Percentiles rank a stretch among this genome's conserved stretches.
Conservation (phyloP, 2,329 filamentous ascomycete species). For the Capronia americana region DNA sequence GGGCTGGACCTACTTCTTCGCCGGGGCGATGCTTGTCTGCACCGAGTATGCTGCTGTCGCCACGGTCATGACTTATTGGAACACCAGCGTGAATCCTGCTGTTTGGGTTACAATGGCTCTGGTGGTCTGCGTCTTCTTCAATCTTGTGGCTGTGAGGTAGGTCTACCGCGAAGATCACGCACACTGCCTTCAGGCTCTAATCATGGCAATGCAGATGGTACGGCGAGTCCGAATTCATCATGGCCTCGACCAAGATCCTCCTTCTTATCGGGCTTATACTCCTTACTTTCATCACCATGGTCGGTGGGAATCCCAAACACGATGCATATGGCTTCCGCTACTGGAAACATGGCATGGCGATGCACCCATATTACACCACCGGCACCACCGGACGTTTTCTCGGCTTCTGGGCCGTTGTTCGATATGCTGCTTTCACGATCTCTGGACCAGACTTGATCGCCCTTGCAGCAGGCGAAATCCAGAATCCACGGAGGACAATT, state of each 20-base stretch:
- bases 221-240: slow-evolving; percentile 75
- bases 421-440: slow-evolving; percentile 70
- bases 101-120: slow-evolving; percentile 53
- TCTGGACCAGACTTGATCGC: slow-evolving; percentile 69
- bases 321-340: slow-evolving; percentile 75
- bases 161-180: not conserved
- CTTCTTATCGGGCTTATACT: slow-evolving; percentile 71
- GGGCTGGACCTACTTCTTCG: slow-evolving; percentile 57
- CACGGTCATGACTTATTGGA: slow-evolving; percentile 56
- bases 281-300: slow-evolving; percentile 80
- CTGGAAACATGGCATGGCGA: slow-evolving; percentile 68
- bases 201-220: slow-evolving; percentile 57
- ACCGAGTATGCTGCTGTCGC: slow-evolving; percentile 56
- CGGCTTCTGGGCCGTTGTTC: slow-evolving; percentile 74
- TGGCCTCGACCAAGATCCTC: slow-evolving; percentile 71
- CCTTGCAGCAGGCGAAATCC: slow-evolving; percentile 67
- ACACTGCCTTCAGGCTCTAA: not conserved
- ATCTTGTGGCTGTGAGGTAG: slow-evolving; percentile 70
- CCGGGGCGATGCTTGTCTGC: slow-evolving; percentile 53
- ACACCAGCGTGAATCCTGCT: slow-evolving; percentile 49
- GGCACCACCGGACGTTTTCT: slow-evolving; percentile 71
- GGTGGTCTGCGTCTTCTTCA: slow-evolving; percentile 60
- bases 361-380: slow-evolving; percentile 68
- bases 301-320: slow-evolving; percentile 75
- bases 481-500: slow-evolving; percentile 72